These are phyloP conservation scores for Coniella vitis DNA, from an alignment of 2,329 filamentous ascomycete genomes.

Conservation along the genomic window DNA sequence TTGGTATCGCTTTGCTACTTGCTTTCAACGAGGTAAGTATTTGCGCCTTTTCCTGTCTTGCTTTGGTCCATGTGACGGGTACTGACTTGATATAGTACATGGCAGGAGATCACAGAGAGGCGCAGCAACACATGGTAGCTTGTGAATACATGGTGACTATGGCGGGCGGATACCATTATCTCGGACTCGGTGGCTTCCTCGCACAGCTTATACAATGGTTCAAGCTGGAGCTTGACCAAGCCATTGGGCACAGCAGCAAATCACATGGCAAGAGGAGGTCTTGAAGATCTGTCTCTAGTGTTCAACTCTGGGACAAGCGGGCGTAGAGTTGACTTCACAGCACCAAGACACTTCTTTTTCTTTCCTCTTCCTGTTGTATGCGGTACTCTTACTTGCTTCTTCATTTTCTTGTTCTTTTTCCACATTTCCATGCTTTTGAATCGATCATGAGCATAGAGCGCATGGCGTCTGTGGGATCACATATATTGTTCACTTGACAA, in stretches of 20 bases:
- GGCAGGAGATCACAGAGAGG: neutral
- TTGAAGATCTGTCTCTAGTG: neutral
- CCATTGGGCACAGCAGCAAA: neutral
- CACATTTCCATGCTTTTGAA: no score
- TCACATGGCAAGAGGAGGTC: neutral
- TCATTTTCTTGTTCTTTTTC: no score
- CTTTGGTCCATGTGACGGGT: neutral
- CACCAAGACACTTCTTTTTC: no score
- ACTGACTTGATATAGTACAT: constrained; percentile 8
- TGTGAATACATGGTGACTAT: constrained; percentile 6
- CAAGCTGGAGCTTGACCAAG: neutral
- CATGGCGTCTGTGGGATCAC: no score
- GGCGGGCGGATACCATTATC: neutral
- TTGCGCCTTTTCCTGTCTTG: neutral
- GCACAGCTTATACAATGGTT: constrained; percentile 2
- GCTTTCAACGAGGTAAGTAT: constrained; percentile 7
- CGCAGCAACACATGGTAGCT: constrained; percentile 1
- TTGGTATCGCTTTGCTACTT: constrained; percentile 2
- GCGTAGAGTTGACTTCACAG: no score
- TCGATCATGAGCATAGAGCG: no score
- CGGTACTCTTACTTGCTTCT: no score
- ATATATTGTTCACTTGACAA: no score
- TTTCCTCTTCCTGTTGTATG: no score
- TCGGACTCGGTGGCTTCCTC: constrained; percentile 18
- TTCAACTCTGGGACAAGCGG: no score